Conservation (phyloP, 345 rosid genomes). For the Lepidium africanum region DNA sequence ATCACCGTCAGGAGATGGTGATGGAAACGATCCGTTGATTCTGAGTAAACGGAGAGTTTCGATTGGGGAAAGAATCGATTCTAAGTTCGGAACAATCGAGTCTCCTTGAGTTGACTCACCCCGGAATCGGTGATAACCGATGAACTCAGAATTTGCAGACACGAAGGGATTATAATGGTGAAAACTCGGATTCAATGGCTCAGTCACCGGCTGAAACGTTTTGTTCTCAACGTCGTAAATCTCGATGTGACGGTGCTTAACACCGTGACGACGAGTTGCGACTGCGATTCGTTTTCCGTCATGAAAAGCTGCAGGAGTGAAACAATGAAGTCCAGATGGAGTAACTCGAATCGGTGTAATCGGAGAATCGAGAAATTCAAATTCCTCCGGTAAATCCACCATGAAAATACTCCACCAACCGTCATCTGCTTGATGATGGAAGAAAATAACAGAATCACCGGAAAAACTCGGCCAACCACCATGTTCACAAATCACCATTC, state of each 20-base stretch:
- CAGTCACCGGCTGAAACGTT: conserved; percentile 47
- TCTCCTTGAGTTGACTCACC: conserved; percentile 55
- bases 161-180: conserved; percentile 87
- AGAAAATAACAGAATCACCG: conserved; percentile 59
- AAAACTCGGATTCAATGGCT: conserved; percentile 46
- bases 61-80: conserved; percentile 55
- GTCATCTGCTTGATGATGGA: conserved; percentile 73
- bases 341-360: conserved; percentile 47
- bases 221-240: conserved; percentile 41
- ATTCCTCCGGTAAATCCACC: conserved; percentile 30
- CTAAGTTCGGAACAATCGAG: conserved; percentile 47
- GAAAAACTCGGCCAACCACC: conserved; percentile 95
- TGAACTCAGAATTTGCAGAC: conserved; percentile 35
- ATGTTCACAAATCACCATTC: conserved; percentile 40
- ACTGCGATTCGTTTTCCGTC: conserved; percentile 52
- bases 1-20: conserved; percentile 55
- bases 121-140: conserved; percentile 82
- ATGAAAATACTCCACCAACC: conserved; percentile 94
- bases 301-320: conserved; percentile 76
- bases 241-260: conserved; percentile 56
- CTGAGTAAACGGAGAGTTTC: conserved; percentile 49
- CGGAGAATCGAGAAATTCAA: conserved; percentile 23
- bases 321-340: conserved; percentile 85
- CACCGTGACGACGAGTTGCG: conserved; percentile 56
- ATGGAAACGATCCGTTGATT: conserved; percentile 61